Base-by-base conservation (phyloP, 1,284 basidiomycete genomes). In the Ceratorhiza oryzae-sativae region DNA sequence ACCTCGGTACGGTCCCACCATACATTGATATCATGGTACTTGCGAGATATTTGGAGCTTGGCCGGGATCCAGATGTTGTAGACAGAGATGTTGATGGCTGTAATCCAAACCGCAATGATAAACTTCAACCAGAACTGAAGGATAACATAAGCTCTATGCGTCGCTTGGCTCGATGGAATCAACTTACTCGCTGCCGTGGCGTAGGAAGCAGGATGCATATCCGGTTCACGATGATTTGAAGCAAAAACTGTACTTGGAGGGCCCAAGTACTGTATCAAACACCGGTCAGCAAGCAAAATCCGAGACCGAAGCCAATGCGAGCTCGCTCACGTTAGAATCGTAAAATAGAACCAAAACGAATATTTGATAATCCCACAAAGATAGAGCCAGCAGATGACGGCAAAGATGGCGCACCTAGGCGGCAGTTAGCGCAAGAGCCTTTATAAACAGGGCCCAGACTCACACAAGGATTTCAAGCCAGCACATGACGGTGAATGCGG, bases 11-110 rank as follows among this genome's bases (percentile, higher is more conserved):
- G 56, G 42, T 74, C 75, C 75, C 75, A 75, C 46, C 32, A 53
- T 4, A 51, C 18, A 48, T 75, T 75, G 56, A 75, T 65, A 46
- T 45, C 36, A 23, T 70, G 65, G 45, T 72, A 76, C 9, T 27
- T 45, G 18, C 58, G 53, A 4, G 45, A 67, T 39, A 75, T 72
- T 55, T 75, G 75, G 0, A 76, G 55, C 5, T 74, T 73, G 5
- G 74, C 74, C 0, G 75, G 74, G 13, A 76, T 49, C 75, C 75
- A 74, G 30, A 76, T 76, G 34, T 72, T 73, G 67, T 72, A 72
- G 8, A 74, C 73, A 0, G 73, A 71, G 20, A 75, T 71, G 45
- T 76, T 75, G 55, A 76, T 75, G 0, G 45, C n/a, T 0, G 71
- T 71, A 18, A 76, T 75, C 13, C 73, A 63, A 4, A 30, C 58